Base-by-base conservation (phyloP, 2,329 filamentous ascomycete genomes). In the Cladosporium cucumerinum region DNA sequence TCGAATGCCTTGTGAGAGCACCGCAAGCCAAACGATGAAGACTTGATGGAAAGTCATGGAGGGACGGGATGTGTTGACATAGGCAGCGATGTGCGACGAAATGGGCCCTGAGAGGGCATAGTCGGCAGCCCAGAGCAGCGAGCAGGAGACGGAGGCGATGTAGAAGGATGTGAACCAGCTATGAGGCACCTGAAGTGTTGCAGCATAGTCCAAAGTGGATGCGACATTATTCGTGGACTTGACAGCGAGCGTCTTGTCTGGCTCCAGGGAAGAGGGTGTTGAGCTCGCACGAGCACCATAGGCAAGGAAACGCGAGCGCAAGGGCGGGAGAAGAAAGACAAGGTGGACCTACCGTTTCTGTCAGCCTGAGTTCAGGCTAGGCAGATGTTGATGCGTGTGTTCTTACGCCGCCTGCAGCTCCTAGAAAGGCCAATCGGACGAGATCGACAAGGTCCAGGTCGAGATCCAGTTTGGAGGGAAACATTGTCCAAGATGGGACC, bases 151-250 rank as follows among this genome's bases (percentile, higher is more conserved):
- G 3, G 91, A 94, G 39, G 87, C 76, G 61, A 90, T 74, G 76
- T 99, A 98, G 79, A 97, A 98, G 71, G 95, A 90, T 51, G 84
- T 85, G 77, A 98, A 98, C 88, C 91, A 98, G 67, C 85, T 85
- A 78, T 98, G 95, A 25, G 94, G 93, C 39, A 97, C 89, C 74
- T 86, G 85, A 69, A 84, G 76, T 43, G 76, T 78, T 36, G 85
- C 82, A 23, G 85, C 72, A 65, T 74, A 74, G 70, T 87, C 85
- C 12, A 77, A 61, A 12, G 69, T 21, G 26, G 28, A 46, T 2
- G 36, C 49, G 11, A 69, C 8, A 34, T 34, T 12, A 58, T 25
- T 60, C 18, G 3, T 32, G 48, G 57, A 60, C n/a, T 43, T 55
- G 25, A 32, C 36, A 55, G 28, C n/a, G n/a, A 16, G 61, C 21